Base-by-base conservation (phyloP, 2,329 filamentous ascomycete genomes). In the Cytospora mali region DNA sequence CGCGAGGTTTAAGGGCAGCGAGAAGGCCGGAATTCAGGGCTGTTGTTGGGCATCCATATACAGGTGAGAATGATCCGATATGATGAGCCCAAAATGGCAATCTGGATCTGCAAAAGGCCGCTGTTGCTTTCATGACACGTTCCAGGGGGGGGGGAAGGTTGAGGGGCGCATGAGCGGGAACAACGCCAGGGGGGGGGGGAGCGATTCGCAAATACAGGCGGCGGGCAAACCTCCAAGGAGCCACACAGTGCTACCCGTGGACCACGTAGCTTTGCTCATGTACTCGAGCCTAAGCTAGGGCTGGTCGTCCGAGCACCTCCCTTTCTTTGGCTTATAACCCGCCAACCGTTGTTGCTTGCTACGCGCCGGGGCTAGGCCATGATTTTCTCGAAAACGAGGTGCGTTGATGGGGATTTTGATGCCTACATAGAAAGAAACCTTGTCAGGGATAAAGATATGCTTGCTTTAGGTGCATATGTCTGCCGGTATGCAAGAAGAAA, bases 171-270 rank as follows among this genome's bases (percentile, higher is more conserved):
- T 29, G 50, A 29, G 27, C 50, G 28, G 27, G 27, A 31, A 31
- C n/a, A n/a, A 23, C 27, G 25, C 25, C 49, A 28, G 25, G 28
- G 28, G 49, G 25, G 50, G 21, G 21, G 50, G 23, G n/a, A 52
- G 27, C n/a, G 50, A 52, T 52, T 31, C 18, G 16, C 50, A 31
- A 52, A 52, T 52, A 27, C 50, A 52, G 50, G 50, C 50, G 9
- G n/a, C 18, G 27, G 27, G n/a, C 50, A n/a, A 23, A n/a, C 46
- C 21, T 23, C 25, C 31, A 3, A 31, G 14, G 6, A 13, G 27
- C 50, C 50, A 52, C 50, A 52, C 50, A 52, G 50, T 52, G 50
- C 50, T 31, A n/a, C 46, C 46, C n/a, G n/a, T 21, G 46, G 46
- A 16, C 23, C 4, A 23, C n/a, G n/a, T n/a, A n/a, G n/a, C n/a